Conservation (phyloP, 78 protist species). For the Dictyostelium purpureum region DNA sequence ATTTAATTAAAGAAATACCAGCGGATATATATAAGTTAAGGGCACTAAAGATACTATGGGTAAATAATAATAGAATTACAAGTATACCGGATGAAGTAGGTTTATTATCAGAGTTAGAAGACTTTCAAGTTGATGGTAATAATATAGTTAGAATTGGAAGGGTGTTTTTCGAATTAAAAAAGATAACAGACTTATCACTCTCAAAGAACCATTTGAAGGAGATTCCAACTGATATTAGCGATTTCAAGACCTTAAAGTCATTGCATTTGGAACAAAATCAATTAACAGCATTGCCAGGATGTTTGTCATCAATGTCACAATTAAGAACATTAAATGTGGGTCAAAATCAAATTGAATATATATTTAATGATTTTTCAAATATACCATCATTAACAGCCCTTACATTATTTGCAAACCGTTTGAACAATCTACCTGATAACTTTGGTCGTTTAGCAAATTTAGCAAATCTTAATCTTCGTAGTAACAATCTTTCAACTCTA, state of each 20-base stretch:
- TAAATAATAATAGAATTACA: conserved; percentile 23
- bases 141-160: neutral
- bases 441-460: conserved; percentile 25
- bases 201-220: conserved; percentile 29
- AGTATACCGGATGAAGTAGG: conserved; percentile 39
- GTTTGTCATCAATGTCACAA: neutral
- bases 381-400: conserved; percentile 11
- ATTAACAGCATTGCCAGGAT: conserved; percentile 44
- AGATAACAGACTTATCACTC: conserved; percentile 33
- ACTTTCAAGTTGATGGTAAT: conserved; percentile 68
- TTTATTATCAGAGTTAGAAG: conserved; percentile 62
- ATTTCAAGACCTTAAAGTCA: neutral
- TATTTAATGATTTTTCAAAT: conserved; percentile 45
- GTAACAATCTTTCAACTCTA: neutral
- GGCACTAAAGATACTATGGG: conserved; percentile 44
- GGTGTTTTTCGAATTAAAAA: conserved; percentile 56
- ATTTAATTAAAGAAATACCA: conserved; percentile 66
- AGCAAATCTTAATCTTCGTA: conserved; percentile 29
- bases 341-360: conserved; percentile 55
- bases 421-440: neutral
- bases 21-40: conserved; percentile 62
- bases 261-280: conserved; percentile 31
- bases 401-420: conserved; percentile 26
- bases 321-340: conserved; percentile 47
- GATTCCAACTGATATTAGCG: conserved; percentile 34